Base-by-base conservation (phyloP, 2,329 filamentous ascomycete species). In the Metarhizium humberi region DNA sequence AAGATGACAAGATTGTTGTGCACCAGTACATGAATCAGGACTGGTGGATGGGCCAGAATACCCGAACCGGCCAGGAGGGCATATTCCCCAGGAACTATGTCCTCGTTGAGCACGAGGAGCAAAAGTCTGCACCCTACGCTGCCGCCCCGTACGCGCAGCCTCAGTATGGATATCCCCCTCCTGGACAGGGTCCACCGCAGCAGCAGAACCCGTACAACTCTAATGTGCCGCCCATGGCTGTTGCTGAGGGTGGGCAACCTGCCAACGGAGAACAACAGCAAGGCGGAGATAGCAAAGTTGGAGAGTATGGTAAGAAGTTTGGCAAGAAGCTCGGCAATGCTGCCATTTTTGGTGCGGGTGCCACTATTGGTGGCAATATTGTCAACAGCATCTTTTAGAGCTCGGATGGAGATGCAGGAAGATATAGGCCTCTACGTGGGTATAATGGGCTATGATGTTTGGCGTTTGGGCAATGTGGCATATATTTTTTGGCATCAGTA, bases 1-100 rank as follows among this genome's bases (percentile, higher is more conserved):
- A 87, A 58, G 87, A 92, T 67, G 92, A 97, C 73, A 78, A 79
- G 60, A 78, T 97, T 62, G 80, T 83, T 57, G 88, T 97, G 25
- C 82, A 84, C 61, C 90, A 96, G 73, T 92, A 95, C 76, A 94
- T 96, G 87, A 97, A 97, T 73, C 84, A 86, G 59, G 92, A 97
- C 72, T 97, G 92, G 92, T 96, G 91, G 90, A 86, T 90, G 78
- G 92, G 92, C 62, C 83, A 82, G 63, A 96, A 95, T 72, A 77
- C 86, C 66, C 84, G 90, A 53, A 95, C 91, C 8, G 87, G 87
- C 55, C 75, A 82, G 62, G 90, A 95, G 73, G 92, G 92, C 64
- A 96, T 97, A 69, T 97, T 97, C 79, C 92, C 92, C n/a, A 83
- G 87, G 63, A 90, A 82, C 69, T 97, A 97, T 68, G 92, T 95